Evolutionary conservation across 495 filamentous ascomycete species (phyloP), one percentile per base, ranked within the genome.

Genomic region (Hypoxylon subgilvum): DNA sequence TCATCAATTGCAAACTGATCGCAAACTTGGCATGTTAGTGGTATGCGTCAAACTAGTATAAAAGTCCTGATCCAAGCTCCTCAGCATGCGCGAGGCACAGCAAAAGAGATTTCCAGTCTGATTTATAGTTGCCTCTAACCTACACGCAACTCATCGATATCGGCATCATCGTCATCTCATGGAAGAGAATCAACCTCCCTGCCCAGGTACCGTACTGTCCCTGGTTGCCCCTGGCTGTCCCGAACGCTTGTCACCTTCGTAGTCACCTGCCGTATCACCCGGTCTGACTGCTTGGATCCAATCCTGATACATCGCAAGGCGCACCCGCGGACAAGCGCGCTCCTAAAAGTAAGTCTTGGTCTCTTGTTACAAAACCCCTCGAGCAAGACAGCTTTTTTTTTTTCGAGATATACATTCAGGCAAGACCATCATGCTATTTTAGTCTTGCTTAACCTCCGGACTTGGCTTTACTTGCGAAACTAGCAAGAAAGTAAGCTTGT

Each of bases 21-120:
- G 5, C 27, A 5, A 30, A 5, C 27, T 14, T 38, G 9, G 35
- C 18, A 34, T 41, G 43, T 19, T 63, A 54, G 60, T 30, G 50
- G 53, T 48, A 45, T 43, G 27, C 6, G 38, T 17, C n/a, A 43
- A 13, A 44, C 40, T 52, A 52, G 59, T 63, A 63, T 63, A 63
- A 57, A 28, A 57, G 34, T 42, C 30, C 18, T 49, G 21, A 32
- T 36, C 18, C 23, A 18, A 42, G 41, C 58, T 40, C 34, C 46
- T 62, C 58, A 55, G 28, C 44, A 45, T 48, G n/a, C 6, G 19
- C 36, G 27, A 57, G 52, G 52, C 52, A 56, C 43, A 34, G 25
- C 18, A 30, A 18, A 12, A n/a, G n/a, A n/a, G n/a, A n/a, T n/a
- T n/a, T n/a, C n/a, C n/a, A n/a, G n/a, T n/a, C n/a, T n/a, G n/a